These are phyloP conservation scores for Dioscorea cayenensis DNA, from an alignment of 116 monocot genomes.

Conservation along the genomic window DNA sequence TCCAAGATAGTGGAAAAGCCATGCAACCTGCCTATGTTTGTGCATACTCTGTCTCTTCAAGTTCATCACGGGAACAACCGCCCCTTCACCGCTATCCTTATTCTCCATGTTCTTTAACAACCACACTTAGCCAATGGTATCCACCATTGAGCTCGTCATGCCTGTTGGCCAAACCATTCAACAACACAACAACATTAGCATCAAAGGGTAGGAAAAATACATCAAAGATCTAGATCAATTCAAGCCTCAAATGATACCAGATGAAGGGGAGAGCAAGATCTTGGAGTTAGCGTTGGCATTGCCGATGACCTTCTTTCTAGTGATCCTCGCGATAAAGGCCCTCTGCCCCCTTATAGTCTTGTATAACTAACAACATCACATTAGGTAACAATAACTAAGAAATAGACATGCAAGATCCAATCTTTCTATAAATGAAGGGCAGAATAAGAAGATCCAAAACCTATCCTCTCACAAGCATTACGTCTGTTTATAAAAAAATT, in stretches of 20 bases:
- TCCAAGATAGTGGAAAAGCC: slow-evolving; percentile 41
- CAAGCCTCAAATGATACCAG: slow-evolving; percentile 14
- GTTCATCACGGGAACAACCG: slow-evolving; percentile 40
- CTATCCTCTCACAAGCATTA: too few relatives aligned
- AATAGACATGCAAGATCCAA: too few relatives aligned
- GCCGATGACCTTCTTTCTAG: slow-evolving; percentile 6
- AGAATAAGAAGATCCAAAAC: too few relatives aligned
- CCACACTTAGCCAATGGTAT: slow-evolving; percentile 45
- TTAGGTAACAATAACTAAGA: too few relatives aligned
- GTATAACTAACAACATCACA: too few relatives aligned
- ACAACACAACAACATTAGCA: not conserved
- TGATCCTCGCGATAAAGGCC: slow-evolving; percentile 14
- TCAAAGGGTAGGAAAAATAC: not conserved
- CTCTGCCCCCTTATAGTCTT: slow-evolving; percentile 4
- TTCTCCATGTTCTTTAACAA: slow-evolving; percentile 31
- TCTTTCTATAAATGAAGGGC: too few relatives aligned
- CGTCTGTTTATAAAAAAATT: too few relatives aligned
- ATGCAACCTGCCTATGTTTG: slow-evolving; percentile 40
- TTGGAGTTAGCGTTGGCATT: slow-evolving; percentile 25
- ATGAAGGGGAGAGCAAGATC: slow-evolving; percentile 31
- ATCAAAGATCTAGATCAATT: not conserved
- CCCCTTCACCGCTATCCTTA: slow-evolving; percentile 2
- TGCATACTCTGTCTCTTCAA: slow-evolving; percentile 31
- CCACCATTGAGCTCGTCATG: slow-evolving; percentile 37
- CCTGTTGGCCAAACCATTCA: slow-evolving; percentile 1